A percentile compares a stretch with the other conserved stretches of the same genome.
phyloP scores from a whole-genome alignment of 192 early-diverging fungal species.

The Powellomyces hirtus region DNA sequence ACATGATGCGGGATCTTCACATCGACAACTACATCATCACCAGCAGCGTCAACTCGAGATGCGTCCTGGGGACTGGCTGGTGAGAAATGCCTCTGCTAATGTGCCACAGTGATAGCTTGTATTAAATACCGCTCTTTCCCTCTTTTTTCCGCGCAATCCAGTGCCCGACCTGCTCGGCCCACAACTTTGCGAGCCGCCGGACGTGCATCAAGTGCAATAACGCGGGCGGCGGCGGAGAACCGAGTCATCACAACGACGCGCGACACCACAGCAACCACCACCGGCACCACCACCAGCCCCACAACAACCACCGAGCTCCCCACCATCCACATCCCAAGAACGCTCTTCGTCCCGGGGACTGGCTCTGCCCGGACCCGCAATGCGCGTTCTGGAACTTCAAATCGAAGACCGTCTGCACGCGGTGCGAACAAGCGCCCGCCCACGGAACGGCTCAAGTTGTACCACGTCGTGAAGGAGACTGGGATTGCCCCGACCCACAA shows the following conservation, averaged over 20 bases:
- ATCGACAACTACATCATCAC: too few relatives aligned
- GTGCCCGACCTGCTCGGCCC: slow-evolving; percentile 62
- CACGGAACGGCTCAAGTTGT: slow-evolving; percentile 1
- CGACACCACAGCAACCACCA: too few relatives aligned
- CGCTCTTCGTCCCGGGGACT: slow-evolving; percentile 61
- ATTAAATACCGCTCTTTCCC: too few relatives aligned
- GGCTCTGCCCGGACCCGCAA: slow-evolving; percentile 69
- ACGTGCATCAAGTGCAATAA: slow-evolving; percentile 68
- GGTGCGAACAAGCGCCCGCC: slow-evolving; percentile 28
- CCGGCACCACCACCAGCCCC: slow-evolving; percentile 6
- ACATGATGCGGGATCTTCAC: too few relatives aligned
- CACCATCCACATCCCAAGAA: too few relatives aligned
- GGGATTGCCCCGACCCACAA: slow-evolving; percentile 64
- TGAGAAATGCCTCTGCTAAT: too few relatives aligned
- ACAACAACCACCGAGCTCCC: not conserved
- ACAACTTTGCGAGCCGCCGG: slow-evolving; percentile 67
- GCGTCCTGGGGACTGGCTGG: slow-evolving; percentile 70
- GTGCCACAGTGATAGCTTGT: too few relatives aligned
- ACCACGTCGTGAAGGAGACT: slow-evolving; percentile 51
- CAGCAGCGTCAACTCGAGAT: slow-evolving; percentile 28
- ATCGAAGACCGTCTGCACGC: slow-evolving; percentile 34
- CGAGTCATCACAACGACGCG: too few relatives aligned
- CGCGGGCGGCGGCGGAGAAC: too few relatives aligned
- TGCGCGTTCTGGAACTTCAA: slow-evolving; percentile 70
- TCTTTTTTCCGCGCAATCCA: too few relatives aligned